Base-by-base conservation (phyloP, 2,329 filamentous ascomycete genomes). In the Apiospora saccharicola region DNA sequence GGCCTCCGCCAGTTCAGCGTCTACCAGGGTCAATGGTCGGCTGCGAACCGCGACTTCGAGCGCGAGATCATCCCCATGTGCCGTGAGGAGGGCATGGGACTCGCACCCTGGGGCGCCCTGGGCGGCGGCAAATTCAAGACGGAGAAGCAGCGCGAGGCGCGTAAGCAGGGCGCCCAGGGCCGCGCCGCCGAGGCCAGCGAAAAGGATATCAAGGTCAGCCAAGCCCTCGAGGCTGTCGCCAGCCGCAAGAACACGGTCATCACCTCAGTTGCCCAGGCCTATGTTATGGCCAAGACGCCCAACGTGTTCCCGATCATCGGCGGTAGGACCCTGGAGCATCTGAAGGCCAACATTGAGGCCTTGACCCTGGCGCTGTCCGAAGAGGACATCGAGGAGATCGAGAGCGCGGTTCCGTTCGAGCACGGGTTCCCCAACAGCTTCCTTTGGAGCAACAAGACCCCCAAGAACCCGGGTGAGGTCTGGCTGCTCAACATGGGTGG, bases 1-100 rank as follows among this genome's bases (percentile, higher is more conserved):
- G 91, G 91, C n/a, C 85, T 94, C 41, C 89, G 90, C 1, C 90
- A 88, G 51, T 95, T 95, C 82, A 88, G 85, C 47, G 88, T 93
- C 43, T 93, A 93, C 80, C 90, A 92, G 80, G 92, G 92, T 13
- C 83, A 82, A 14, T 94, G 91, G 90, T 88, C 83, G 30, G 88
- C 89, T 14, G 86, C 87, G 0, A 77, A 84, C n/a, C 88, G 92
- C 34, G 92, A 94, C 79, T 88, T 93, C 69, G 91, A 92, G 82
- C 86, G 90, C 34, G 91, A 92, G n/a, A 90, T 92, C 75, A 85
- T 93, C 47, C 90, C 90, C 57, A 93, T 93, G 91, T 85, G 82
- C 51, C 84, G 84, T 49, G 84, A 86, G 43, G 89, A 92, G 76
- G 90, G 90, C 46, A 92, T 92, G 89, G 81, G 84, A 0, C 79